Percentiles rank a stretch among this genome's conserved stretches.
Evolutionary conservation across 805 yeast species (phyloP).

Genomic region (Metschnikowia reukaufii): DNA sequence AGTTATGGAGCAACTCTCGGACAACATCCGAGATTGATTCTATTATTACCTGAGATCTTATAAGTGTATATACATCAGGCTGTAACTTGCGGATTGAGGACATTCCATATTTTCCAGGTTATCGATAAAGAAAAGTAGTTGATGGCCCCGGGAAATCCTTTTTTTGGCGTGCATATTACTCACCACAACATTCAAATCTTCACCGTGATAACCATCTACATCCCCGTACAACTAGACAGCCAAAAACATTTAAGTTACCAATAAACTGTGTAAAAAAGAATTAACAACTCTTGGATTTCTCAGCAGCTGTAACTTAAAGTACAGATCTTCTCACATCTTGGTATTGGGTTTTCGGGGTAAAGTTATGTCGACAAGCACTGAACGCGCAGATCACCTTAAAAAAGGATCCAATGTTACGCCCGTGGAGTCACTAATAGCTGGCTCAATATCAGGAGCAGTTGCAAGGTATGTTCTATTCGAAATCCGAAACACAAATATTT

Average conservation of each 20-base stretch:
- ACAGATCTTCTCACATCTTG: not conserved
- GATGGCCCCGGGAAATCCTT: not conserved
- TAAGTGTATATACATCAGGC: not conserved
- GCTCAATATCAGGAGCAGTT: conserved; percentile 47
- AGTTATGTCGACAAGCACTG: conserved; percentile 5
- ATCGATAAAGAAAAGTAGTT: not conserved
- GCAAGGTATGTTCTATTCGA: conserved; percentile 36
- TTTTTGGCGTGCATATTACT: not conserved
- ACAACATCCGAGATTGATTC: conserved; percentile 42
- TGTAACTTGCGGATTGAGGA: not conserved
- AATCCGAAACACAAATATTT: not conserved
- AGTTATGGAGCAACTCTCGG: conserved; percentile 53
- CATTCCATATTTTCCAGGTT: not conserved
- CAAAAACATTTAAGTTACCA: no score
- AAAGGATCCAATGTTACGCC: conserved; percentile 55
- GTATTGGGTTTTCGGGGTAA: not conserved
- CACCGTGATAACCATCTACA: no score
- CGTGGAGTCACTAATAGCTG: conserved; percentile 60
- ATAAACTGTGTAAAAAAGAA: no score
- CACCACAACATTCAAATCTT: not conserved
- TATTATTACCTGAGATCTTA: conserved; percentile 37
- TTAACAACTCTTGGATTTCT: no score
- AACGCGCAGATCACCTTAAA: conserved; percentile 44
- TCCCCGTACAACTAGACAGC: no score
- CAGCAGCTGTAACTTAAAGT: no score